Percentiles rank a stretch among this genome's conserved stretches.
phyloP scores from a whole-genome alignment of 129 eudicot genomes.

The Lactuca sativa region DNA sequence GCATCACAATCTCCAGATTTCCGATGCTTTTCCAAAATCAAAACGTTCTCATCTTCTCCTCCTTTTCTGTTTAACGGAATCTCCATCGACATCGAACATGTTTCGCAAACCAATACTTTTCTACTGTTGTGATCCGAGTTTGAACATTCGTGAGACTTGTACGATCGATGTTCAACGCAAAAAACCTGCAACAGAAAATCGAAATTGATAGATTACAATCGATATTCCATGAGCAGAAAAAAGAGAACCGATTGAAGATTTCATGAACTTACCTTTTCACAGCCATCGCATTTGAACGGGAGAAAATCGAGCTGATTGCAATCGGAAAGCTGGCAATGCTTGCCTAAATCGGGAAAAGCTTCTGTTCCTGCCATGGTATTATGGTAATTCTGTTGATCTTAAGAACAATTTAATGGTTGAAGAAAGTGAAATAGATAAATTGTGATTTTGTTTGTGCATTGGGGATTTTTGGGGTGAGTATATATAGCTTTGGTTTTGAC shows the following conservation, averaged over 20 bases:
- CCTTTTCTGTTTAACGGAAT: conserved; percentile 45
- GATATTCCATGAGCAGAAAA: neutral
- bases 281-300: conserved; percentile 78
- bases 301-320: conserved; percentile 91
- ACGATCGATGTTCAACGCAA: conserved; percentile 75
- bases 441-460: neutral
- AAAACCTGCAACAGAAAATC: conserved; percentile 50
- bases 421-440: conserved; percentile 7
- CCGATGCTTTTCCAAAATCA: conserved; percentile 50
- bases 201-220: neutral
- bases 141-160: conserved; percentile 72
- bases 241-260: neutral
- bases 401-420: conserved; percentile 9
- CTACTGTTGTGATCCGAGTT: conserved; percentile 74
- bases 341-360: conserved; percentile 86
- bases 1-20: conserved; percentile 80
- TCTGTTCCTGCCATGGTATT: conserved; percentile 74
- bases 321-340: conserved; percentile 65
- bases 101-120: conserved; percentile 72
- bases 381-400: neutral
- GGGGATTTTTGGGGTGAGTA: neutral
- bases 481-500: conserved; percentile 35
- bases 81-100: conserved; percentile 77
- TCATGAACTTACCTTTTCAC: conserved; percentile 50
- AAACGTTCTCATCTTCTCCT: conserved; percentile 51